Conservation (phyloP, 805 yeast genomes). For the Yamadazyma insecticola region DNA sequence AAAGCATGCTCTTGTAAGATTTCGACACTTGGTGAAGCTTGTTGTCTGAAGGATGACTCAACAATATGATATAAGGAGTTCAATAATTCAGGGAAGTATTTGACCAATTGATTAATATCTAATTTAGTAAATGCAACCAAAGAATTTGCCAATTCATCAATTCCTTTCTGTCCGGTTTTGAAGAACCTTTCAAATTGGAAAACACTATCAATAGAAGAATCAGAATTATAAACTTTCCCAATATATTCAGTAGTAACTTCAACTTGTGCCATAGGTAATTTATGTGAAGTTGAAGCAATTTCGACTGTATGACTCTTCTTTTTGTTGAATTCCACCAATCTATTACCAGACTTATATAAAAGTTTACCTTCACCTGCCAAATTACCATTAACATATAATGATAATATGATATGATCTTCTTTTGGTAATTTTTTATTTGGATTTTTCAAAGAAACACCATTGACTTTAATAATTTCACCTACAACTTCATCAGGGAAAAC, state of each 20-base stretch:
- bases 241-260: conserved; percentile 61
- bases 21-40: conserved; percentile 19
- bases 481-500: conserved; percentile 66
- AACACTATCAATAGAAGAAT: conserved; percentile 48
- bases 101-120: conserved; percentile 50
- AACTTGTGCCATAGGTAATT: conserved; percentile 38
- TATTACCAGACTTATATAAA: conserved; percentile 43
- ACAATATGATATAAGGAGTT: conserved; percentile 28
- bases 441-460: conserved; percentile 46
- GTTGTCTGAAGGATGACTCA: conserved; percentile 22
- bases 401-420: conserved; percentile 52
- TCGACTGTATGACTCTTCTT: conserved; percentile 42
- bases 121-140: conserved; percentile 50
- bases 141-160: conserved; percentile 42
- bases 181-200: conserved; percentile 49
- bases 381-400: conserved; percentile 60
- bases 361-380: conserved; percentile 57
- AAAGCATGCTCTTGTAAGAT: conserved; percentile 37
- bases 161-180: conserved; percentile 36
- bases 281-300: conserved; percentile 33
- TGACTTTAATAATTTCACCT: conserved; percentile 65
- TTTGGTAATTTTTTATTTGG: conserved; percentile 29
- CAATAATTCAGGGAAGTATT: conserved; percentile 58
- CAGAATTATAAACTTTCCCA: conserved; percentile 64
- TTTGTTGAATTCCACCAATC: conserved; percentile 43